Conservation (phyloP, 306 rosid species). For the Sesbania bispinosa region DNA sequence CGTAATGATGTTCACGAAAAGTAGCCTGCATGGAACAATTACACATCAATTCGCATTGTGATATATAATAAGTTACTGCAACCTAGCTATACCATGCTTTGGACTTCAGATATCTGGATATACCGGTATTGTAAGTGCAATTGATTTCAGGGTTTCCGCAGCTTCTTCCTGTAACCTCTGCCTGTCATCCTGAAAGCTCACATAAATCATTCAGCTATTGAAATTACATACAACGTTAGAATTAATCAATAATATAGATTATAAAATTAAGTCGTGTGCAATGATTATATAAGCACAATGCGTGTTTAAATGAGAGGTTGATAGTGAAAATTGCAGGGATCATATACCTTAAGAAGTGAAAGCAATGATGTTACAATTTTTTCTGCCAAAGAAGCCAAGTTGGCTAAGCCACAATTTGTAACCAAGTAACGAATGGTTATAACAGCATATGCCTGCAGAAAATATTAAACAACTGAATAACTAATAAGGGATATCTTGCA, state of each 20-base stretch:
- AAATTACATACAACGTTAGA: background rate
- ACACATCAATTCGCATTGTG: background rate
- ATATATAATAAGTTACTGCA: background rate
- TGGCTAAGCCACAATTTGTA: background rate
- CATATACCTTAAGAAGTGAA: slow-evolving; percentile 20
- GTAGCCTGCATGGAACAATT: slow-evolving; percentile 5
- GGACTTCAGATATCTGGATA: background rate
- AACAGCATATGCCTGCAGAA: slow-evolving; percentile 13
- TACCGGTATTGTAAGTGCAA: slow-evolving; percentile 18
- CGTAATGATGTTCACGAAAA: background rate
- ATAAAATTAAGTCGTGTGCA: background rate
- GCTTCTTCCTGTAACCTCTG: background rate
- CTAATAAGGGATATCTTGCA: background rate
- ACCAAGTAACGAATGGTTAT: background rate
- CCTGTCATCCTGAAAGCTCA: slow-evolving; percentile 16
- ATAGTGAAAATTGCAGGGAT: background rate
- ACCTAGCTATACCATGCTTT: background rate
- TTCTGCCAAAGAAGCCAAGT: background rate
- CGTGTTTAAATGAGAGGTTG: background rate
- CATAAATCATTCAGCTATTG: background rate
- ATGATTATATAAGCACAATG: background rate
- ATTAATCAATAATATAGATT: background rate
- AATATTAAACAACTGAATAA: background rate
- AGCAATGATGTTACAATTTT: background rate
- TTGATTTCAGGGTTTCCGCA: slow-evolving; percentile 4